Evolutionary conservation across 1,284 basidiomycete genomes (phyloP), one percentile per base, ranked within the genome.

Genomic region (Puccinia polysora): DNA sequence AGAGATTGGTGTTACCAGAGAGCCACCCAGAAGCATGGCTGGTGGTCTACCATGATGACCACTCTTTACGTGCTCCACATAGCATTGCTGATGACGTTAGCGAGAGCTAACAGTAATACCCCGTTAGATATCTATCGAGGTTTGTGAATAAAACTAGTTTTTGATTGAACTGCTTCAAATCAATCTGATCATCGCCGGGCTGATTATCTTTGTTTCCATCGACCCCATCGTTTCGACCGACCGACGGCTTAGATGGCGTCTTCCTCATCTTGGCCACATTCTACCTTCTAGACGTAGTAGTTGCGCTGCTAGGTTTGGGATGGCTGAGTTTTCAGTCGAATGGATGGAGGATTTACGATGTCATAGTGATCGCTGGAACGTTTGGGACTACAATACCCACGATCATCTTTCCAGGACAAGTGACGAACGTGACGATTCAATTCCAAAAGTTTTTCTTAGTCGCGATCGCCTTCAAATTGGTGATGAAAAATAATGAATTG

Each of bases 391-490:
- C 90, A 0, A 81, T 96, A 28, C 83, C 90, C 8, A 86, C 89
- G 28, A 84, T 87, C 2, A 84, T 87, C 74, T 38, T 58, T 8
- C 40, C 47, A 5, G 68, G 68, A 34, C 58, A 63, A 15, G 56
- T 60, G 20, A 63, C 49, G 40, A 73, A 73, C 59, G 73, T 74
- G 8, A 80, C 79, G 47, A 75, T 80, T 4, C 91, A 97, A 78
- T 83, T 97, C 0, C 91, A 97, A 79, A 97, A 97, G 81, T 84
- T 97, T 12, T 97, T 98, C 81, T 84, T 98, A 53, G 91, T 95
- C 74, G 88, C 88, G 75, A 90, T 97, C 64, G 88, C 91, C 0
- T 88, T 97, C 84, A 98, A 98, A 81, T 85, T 98, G 25, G 90
- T 97, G 0, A 91, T 97, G 79, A 85, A 90, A 63, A 89, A 88